phyloP scores from a whole-genome alignment of 75 land plant species.

The Picea glauca region DNA sequence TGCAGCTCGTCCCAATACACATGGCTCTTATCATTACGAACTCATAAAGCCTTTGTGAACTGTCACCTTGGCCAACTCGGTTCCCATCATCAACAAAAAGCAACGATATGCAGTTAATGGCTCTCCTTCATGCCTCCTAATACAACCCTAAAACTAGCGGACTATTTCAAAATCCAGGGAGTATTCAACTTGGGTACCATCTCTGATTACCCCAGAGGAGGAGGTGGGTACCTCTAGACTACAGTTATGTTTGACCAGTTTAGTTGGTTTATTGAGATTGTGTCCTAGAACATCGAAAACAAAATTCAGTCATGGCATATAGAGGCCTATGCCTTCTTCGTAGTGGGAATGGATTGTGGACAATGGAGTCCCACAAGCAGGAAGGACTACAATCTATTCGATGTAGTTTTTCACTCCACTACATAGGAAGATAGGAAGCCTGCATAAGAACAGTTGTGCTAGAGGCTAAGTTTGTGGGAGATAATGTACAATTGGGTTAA shows the following conservation, averaged over 20 bases:
- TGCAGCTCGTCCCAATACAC: conserved; percentile 82
- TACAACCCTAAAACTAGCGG: conserved; percentile 75
- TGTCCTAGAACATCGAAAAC: conserved; percentile 64
- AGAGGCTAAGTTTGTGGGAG: no score
- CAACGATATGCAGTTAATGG: conserved; percentile 69
- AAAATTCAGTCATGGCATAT: conserved; percentile 70
- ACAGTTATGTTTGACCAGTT: conserved; percentile 54
- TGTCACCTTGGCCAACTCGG: conserved; percentile 37
- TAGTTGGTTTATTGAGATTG: conserved; percentile 61
- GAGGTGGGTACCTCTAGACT: conserved; percentile 25
- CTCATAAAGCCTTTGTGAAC: conserved; percentile 49
- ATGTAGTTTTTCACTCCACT: conserved; percentile 67
- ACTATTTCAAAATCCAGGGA: conserved; percentile 41
- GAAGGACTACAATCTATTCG: conserved; percentile 54
- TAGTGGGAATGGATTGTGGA: conserved; percentile 78
- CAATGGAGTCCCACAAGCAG: conserved; percentile 52
- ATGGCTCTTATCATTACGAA: conserved; percentile 78
- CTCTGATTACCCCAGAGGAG: conserved; percentile 31
- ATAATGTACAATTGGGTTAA: no score
- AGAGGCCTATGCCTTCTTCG: conserved; percentile 64
- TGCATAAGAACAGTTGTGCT: no score
- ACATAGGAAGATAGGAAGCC: conserved; percentile 29
- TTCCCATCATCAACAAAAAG: conserved; percentile 39
- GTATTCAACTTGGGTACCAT: conserved; percentile 63
- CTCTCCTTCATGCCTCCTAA: conserved; percentile 48